phyloP scores from a whole-genome alignment of 2,329 filamentous ascomycete species.

The Aspergillus pseudoglaucus region DNA sequence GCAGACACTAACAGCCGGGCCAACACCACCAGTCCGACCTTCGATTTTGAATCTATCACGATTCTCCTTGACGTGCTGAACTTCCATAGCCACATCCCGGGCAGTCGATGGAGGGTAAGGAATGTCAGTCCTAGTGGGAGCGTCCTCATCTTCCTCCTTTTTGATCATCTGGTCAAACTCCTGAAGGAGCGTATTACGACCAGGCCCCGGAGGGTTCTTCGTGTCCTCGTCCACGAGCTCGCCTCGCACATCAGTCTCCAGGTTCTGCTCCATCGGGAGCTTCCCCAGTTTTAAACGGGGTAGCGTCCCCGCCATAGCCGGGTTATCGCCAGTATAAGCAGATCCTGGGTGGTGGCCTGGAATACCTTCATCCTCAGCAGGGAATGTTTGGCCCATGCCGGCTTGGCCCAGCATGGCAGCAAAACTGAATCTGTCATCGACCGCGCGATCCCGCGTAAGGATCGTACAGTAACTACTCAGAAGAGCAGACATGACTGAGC shows the following conservation, averaged over 20 bases:
- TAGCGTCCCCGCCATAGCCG: slow-evolving; percentile 50
- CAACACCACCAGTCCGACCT: slow-evolving; percentile 72
- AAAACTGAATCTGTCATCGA: slow-evolving; percentile 54
- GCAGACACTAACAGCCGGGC: slow-evolving; percentile 77
- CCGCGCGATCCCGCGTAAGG: slow-evolving; percentile 52
- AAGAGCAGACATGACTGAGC: slow-evolving; percentile 68
- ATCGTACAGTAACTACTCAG: slow-evolving; percentile 57
- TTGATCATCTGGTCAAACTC: slow-evolving; percentile 86
- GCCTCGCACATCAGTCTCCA: slow-evolving; percentile 77
- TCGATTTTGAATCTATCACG: slow-evolving; percentile 88
- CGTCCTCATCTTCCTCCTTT: slow-evolving; percentile 80
- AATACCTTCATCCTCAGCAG: slow-evolving; percentile 62
- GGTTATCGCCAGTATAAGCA: slow-evolving; percentile 53
- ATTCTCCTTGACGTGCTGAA: slow-evolving; percentile 88
- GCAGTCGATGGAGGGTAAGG: slow-evolving; percentile 83
- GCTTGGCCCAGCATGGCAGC: slow-evolving; percentile 53
- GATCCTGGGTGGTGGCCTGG: slow-evolving; percentile 61
- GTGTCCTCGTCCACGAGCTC: slow-evolving; percentile 81
- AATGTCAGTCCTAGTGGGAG: slow-evolving; percentile 68
- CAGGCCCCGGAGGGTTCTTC: slow-evolving; percentile 64
- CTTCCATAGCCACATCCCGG: slow-evolving; percentile 86
- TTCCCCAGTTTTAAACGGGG: slow-evolving; percentile 68
- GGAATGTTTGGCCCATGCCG: slow-evolving; percentile 50
- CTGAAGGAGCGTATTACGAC: slow-evolving; percentile 69
- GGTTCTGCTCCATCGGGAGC: slow-evolving; percentile 72